Percentiles rank a stretch among this genome's conserved stretches.
Conservation (phyloP, 2,329 filamentous ascomycete genomes). For the Simplicillium aogashimaense region DNA sequence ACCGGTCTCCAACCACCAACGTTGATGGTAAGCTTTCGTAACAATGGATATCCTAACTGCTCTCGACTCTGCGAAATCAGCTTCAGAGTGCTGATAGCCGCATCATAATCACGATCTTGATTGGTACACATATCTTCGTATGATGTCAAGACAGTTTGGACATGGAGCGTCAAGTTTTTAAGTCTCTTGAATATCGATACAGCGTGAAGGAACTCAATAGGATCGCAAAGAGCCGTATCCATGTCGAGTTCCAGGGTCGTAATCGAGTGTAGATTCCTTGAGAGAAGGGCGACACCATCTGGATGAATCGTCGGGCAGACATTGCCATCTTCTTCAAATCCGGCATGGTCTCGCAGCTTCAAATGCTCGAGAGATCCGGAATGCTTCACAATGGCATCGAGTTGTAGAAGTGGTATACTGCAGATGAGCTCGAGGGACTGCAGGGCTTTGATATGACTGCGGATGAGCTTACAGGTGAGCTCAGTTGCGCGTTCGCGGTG, state of each 20-base stretch:
- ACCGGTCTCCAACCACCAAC: slow-evolving; percentile 36
- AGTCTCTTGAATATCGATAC: slow-evolving; percentile 28
- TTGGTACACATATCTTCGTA: slow-evolving; percentile 9
- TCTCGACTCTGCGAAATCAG: slow-evolving; percentile 20
- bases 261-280: slow-evolving; percentile 19
- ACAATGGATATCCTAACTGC: slow-evolving; percentile 6
- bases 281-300: slow-evolving; percentile 22
- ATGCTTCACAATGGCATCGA: slow-evolving; percentile 29
- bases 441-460: slow-evolving; percentile 24
- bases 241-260: slow-evolving; percentile 36
- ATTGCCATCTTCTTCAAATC: slow-evolving; percentile 31
- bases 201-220: slow-evolving; percentile 24
- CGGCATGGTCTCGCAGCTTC: slow-evolving; percentile 33
- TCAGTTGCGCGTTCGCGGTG: slow-evolving; percentile 26
- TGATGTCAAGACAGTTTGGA: slow-evolving; percentile 26
- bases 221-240: slow-evolving; percentile 26
- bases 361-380: slow-evolving; percentile 24
- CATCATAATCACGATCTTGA: slow-evolving; percentile 27
- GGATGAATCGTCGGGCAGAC: slow-evolving; percentile 29
- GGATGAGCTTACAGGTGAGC: slow-evolving; percentile 27
- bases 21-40: slow-evolving; percentile 34
- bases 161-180: slow-evolving; percentile 30
- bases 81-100: slow-evolving; percentile 21
- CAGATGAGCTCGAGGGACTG: slow-evolving; percentile 29
- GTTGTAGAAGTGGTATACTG: slow-evolving; percentile 26